A percentile compares a stretch with the other conserved stretches of the same genome.
Evolutionary conservation across 345 rosid species (phyloP).

Genomic region (Salix arbutifolia): DNA sequence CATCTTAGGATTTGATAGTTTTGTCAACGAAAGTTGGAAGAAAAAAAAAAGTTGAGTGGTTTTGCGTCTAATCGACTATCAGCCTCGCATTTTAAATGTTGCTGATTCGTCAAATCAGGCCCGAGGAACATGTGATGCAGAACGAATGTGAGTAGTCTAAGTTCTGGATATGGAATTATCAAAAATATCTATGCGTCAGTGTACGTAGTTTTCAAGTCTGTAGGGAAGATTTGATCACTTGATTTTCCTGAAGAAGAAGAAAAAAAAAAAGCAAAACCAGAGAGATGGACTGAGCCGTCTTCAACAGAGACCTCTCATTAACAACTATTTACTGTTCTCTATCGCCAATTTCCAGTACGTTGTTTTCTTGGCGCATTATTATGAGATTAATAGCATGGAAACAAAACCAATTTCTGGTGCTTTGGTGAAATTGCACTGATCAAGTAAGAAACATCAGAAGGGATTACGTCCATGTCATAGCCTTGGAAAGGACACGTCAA

Average conservation of each 20-base stretch:
- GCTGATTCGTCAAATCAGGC: neutral
- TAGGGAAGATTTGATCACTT: neutral
- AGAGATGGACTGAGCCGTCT: neutral
- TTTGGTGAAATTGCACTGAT: neutral
- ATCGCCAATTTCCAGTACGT: neutral
- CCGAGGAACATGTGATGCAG: no score
- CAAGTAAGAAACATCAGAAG: neutral
- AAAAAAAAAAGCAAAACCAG: neutral
- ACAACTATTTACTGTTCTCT: neutral
- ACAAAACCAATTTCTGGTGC: neutral
- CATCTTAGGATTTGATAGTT: neutral
- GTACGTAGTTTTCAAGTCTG: neutral
- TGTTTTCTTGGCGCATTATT: neutral
- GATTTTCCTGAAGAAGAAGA: neutral
- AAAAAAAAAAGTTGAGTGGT: neutral
- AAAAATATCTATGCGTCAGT: no score
- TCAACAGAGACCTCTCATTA: neutral
- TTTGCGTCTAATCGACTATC: neutral
- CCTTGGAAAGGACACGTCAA: conserved; percentile 36
- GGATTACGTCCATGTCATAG: neutral
- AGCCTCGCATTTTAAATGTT: neutral
- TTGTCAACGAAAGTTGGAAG: neutral
- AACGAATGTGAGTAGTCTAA: no score
- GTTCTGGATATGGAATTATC: no score
- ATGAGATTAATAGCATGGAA: neutral